Evolutionary conservation across 805 yeast genomes (phyloP).

Genomic region (Yarrowia sp.): DNA sequence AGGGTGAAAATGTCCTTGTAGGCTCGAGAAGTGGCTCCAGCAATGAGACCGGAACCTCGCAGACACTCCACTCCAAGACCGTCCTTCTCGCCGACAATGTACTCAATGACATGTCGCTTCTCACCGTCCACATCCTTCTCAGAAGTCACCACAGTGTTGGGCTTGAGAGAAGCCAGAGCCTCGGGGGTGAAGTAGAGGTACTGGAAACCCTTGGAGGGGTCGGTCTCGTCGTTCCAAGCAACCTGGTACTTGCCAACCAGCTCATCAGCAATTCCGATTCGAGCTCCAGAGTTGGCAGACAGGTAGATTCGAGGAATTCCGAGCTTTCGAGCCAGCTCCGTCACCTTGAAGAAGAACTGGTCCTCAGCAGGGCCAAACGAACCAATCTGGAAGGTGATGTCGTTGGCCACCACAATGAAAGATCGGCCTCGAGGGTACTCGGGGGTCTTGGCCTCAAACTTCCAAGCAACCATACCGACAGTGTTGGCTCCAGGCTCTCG

Average conservation of each 20-base stretch:
- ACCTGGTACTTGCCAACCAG: slow-evolving; percentile 83
- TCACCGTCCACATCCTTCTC: slow-evolving; percentile 83
- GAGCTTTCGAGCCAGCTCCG: slow-evolving; percentile 82
- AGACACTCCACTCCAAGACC: slow-evolving; percentile 98
- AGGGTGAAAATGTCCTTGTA: slow-evolving; percentile 96
- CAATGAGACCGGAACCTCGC: slow-evolving; percentile 96
- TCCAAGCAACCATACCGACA: slow-evolving; percentile 97
- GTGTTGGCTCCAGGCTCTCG: slow-evolving; percentile 96
- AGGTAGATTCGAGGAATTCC: slow-evolving; percentile 95
- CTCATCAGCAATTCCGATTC: slow-evolving; percentile 98
- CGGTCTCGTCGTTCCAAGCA: slow-evolving; percentile 79
- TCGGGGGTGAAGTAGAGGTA: slow-evolving; percentile 80
- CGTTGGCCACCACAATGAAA: slow-evolving; percentile 90
- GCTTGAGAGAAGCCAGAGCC: slow-evolving; percentile 43
- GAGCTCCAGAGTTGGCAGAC: slow-evolving; percentile 98
- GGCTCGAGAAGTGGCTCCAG: slow-evolving; percentile 97
- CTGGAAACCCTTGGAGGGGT: slow-evolving; percentile 82
- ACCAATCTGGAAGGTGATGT: slow-evolving; percentile 96
- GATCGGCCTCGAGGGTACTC: slow-evolving; percentile 97
- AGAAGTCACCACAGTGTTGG: slow-evolving; percentile 48
- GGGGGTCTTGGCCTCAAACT: slow-evolving; percentile 86
- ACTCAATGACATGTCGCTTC: slow-evolving; percentile 73
- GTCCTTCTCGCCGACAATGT: slow-evolving; percentile 90
- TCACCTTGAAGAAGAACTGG: slow-evolving; percentile 83
- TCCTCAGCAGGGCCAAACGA: slow-evolving; percentile 98